Conservation (phyloP, 1,284 basidiomycete genomes). For the Erythrobasidium hasegawianum region DNA sequence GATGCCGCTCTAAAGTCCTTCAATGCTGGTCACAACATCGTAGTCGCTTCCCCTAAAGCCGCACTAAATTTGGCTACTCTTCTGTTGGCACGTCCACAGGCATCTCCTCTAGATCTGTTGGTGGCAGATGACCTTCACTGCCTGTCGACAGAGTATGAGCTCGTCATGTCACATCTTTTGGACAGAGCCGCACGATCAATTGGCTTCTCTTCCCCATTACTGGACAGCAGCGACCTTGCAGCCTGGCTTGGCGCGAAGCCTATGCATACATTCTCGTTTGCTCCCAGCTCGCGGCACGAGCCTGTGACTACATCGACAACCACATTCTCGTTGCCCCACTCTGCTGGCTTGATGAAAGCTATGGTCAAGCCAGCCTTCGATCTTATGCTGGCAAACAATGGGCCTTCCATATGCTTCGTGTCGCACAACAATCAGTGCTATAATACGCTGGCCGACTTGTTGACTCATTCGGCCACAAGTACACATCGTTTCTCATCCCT, state of each 20-base stretch:
- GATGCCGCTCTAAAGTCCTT: neutral
- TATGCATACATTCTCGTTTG: slow-evolving; percentile 66
- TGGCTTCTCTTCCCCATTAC: slow-evolving; percentile 72
- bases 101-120: slow-evolving; percentile 58
- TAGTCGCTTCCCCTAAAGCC: neutral
- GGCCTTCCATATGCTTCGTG: slow-evolving; percentile 74
- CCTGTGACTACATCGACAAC: slow-evolving; percentile 66
- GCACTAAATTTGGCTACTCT: neutral
- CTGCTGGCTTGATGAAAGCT: slow-evolving; percentile 77
- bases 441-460: slow-evolving; percentile 73
- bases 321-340: slow-evolving; percentile 82
- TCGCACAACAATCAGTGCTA: slow-evolving; percentile 78
- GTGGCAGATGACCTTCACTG: slow-evolving; percentile 84
- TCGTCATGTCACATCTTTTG: slow-evolving; percentile 65
- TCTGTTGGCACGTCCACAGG: neutral
- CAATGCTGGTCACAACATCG: slow-evolving; percentile 2
- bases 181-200: slow-evolving; percentile 68
- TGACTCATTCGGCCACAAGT: slow-evolving; percentile 79
- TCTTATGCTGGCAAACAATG: slow-evolving; percentile 55
- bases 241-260: slow-evolving; percentile 75
- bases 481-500: slow-evolving; percentile 58
- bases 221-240: slow-evolving; percentile 74
- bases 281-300: slow-evolving; percentile 76
- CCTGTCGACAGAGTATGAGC: slow-evolving; percentile 76
- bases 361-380: slow-evolving; percentile 87